phyloP scores from a whole-genome alignment of 1,284 basidiomycete genomes.

The Dichomitus squalens region DNA sequence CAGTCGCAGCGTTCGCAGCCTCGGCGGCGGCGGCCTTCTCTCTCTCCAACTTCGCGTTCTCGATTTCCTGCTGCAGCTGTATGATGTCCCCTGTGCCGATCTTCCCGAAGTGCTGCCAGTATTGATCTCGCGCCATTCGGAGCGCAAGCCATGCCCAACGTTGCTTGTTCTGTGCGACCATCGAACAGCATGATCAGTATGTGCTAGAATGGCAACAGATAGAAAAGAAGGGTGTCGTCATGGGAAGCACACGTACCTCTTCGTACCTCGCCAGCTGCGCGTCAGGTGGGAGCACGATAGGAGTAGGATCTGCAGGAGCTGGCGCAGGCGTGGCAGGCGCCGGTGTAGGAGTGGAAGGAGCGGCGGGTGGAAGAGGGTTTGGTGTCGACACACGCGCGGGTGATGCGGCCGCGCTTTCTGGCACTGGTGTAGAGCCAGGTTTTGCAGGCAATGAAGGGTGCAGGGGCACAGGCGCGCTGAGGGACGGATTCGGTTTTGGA shows the following conservation, averaged over 20 bases:
- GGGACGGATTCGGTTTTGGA: constrained; percentile 20
- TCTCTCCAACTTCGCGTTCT: constrained; percentile 52
- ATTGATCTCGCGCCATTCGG: constrained; percentile 68
- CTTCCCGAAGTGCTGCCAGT: constrained; percentile 73
- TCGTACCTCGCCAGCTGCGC: constrained; percentile 58
- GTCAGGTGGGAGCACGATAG: constrained; percentile 41
- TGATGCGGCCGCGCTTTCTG: constrained; percentile 19
- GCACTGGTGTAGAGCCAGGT: constrained; percentile 39
- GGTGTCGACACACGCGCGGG: constrained; percentile 35
- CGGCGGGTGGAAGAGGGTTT: constrained; percentile 21
- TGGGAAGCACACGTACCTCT: constrained; percentile 47
- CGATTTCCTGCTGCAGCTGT: constrained; percentile 67
- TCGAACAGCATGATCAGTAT: not conserved
- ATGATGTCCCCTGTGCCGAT: constrained; percentile 78
- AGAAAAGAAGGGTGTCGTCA: too few species aligned
- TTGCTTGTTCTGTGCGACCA: constrained; percentile 59
- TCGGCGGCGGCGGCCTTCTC: constrained; percentile 28
- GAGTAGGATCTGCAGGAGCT: constrained; percentile 21
- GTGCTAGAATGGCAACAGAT: not conserved
- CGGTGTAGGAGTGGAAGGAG: constrained; percentile 21
- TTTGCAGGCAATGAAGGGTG: constrained; percentile 69
- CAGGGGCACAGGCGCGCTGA: constrained; percentile 40
- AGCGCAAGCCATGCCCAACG: constrained; percentile 80
- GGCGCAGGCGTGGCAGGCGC: constrained; percentile 22
- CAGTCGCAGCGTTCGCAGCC: constrained; percentile 2